Conservation (phyloP, 1,139 yeast genomes). For the Hansenula anomala region DNA sequence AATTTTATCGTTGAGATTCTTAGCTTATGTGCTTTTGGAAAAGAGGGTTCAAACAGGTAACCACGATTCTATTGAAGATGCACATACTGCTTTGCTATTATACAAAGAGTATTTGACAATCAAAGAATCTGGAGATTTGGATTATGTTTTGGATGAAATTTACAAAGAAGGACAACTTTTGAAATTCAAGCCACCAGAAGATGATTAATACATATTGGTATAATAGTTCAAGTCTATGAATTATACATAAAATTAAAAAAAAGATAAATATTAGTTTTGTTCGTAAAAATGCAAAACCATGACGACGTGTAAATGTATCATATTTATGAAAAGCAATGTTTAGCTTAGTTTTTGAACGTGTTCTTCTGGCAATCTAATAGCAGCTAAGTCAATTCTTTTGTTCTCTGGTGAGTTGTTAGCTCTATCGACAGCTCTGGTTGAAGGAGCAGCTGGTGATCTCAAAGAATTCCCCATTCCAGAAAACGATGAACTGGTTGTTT, state of each 20-base stretch:
- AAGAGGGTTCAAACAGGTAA: conserved; percentile 85
- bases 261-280: no score
- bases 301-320: no score
- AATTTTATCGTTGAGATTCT: conserved; percentile 78
- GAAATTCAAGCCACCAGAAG: conserved; percentile 55
- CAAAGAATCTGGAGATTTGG: conserved; percentile 52
- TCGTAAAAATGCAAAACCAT: neutral
- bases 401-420: conserved; percentile 17
- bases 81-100: conserved; percentile 74
- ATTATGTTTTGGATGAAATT: conserved; percentile 54
- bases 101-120: conserved; percentile 71
- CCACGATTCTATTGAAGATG: conserved; percentile 97
- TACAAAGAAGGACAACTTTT: conserved; percentile 70
- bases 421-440: conserved; percentile 19
- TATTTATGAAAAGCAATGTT: no score
- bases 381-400: conserved; percentile 21
- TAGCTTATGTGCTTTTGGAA: conserved; percentile 74
- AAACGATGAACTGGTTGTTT: conserved; percentile 4
- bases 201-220: conserved; percentile 1
- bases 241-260: neutral
- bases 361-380: conserved; percentile 15
- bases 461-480: conserved; percentile 4
- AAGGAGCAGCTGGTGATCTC: conserved; percentile 18
- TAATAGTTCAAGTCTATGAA: neutral
- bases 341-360: conserved; percentile 12